Evolutionary conservation across 2,329 filamentous ascomycete genomes (phyloP), one percentile per base, ranked within the genome.

Genomic region (Neopestalotiopsis clavispora): DNA sequence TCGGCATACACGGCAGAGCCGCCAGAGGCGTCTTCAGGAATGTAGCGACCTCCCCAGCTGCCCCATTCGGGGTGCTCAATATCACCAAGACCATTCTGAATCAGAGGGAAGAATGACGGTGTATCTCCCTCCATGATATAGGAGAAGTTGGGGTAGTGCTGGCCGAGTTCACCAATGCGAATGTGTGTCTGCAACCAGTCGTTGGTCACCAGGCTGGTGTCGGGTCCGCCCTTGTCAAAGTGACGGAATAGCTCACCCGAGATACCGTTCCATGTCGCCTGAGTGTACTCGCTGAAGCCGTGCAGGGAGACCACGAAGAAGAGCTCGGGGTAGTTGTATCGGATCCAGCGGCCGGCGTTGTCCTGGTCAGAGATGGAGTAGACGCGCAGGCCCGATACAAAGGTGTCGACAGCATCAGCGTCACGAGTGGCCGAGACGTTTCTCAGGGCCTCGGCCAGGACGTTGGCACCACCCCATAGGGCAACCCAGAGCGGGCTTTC

Each of bases 251-350:
- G 20, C 23, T 64, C 61, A 14, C 61, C 61, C 6, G 76, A 76
- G 42, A 90, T 90, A 1, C 87, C 87, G 1, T 79, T 82, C 87
- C 88, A 90, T 0, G 86, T 78, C 0, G 87, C 87, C 66, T 84
- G 73, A 2, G 80, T 81, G 70, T 90, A 90, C 60, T 85, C 57
- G 68, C 83, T 84, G 80, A 81, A 87, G n/a, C 81, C 83, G 70
- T 87, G 85, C 2, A 85, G 72, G 0, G 81, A 84, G 3, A 77
- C 78, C 63, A 87, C 85, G 71, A 85, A 86, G 71, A 84, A 82
- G 4, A 87, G 73, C 20, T 82, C 78, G 0, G 85, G 83, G 67
- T 82, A 86, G 12, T 80, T 80, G 52, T 78, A 74, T 23, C 85
- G 81, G 34, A 87, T 83, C 84, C 84, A 87, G 1, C 79, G 74